Percentiles rank a stretch among this genome's conserved stretches.
These are phyloP conservation scores for Fusarium miscanthi DNA, from an alignment of 2,329 filamentous ascomycete genomes.

Conservation along the genomic window DNA sequence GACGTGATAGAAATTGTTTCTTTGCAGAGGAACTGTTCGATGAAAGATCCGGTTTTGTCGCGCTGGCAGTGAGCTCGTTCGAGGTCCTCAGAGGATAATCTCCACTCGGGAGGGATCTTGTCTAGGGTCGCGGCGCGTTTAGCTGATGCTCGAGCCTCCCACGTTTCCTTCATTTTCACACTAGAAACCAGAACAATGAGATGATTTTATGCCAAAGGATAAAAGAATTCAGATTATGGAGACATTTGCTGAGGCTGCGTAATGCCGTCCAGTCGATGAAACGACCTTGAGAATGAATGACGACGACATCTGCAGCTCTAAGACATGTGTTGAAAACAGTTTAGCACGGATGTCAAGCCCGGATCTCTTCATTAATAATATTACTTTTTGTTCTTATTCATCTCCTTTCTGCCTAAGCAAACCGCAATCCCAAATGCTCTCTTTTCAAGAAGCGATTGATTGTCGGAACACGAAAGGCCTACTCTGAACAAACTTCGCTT, in stretches of 20 bases:
- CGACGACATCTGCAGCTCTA: neutral
- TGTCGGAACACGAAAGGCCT: too few relatives aligned
- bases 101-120: constrained; percentile 38
- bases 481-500: too few relatives aligned
- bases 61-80: constrained; percentile 16
- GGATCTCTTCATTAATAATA: fast-evolving
- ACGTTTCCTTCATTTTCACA: neutral
- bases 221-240: neutral
- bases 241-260: neutral
- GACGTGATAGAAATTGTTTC: constrained; percentile 10
- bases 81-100: constrained; percentile 23
- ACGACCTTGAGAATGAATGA: neutral
- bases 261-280: fast-evolving
- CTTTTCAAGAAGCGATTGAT: fast-evolving
- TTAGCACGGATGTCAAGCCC: fast-evolving
- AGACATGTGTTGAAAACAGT: neutral
- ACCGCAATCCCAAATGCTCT: fast-evolving
- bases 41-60: constrained; percentile 34
- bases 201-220: fast-evolving
- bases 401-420: neutral
- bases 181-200: too few relatives aligned
- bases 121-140: constrained; percentile 30
- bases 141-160: constrained; percentile 31
- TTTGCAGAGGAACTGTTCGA: constrained; percentile 29
- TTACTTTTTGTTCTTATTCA: neutral